phyloP scores from a whole-genome alignment of 192 early-diverging fungal genomes.

The Haplosporangium gracile region DNA sequence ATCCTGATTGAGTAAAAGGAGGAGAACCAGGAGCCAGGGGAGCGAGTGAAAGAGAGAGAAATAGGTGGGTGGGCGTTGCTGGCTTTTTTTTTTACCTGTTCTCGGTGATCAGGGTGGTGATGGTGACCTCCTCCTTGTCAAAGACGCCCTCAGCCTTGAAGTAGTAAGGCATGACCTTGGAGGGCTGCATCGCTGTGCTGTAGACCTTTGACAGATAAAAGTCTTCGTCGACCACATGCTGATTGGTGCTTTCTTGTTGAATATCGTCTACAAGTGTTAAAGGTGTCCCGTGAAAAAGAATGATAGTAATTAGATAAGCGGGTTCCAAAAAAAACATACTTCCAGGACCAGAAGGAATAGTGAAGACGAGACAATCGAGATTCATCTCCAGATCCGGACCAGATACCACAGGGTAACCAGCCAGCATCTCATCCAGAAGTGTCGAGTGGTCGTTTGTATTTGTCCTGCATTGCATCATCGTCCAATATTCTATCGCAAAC shows the following conservation, averaged over 20 bases:
- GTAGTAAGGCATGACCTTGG: constrained; percentile 74
- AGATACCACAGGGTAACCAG: not conserved
- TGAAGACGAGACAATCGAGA: not conserved
- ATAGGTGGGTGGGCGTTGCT: not conserved
- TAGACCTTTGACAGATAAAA: constrained; percentile 70
- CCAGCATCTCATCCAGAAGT: not conserved
- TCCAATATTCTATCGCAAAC: not conserved
- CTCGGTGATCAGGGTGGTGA: constrained; percentile 69
- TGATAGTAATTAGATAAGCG: not conserved
- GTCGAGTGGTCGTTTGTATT: not conserved
- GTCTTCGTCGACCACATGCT: constrained; percentile 58
- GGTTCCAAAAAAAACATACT: not conserved
- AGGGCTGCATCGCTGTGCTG: constrained; percentile 69
- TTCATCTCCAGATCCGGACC: not conserved
- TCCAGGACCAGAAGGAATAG: no score
- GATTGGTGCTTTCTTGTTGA: not conserved
- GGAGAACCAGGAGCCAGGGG: not conserved
- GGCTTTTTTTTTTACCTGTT: constrained; percentile 58
- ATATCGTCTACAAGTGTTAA: not conserved
- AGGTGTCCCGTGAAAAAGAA: not conserved
- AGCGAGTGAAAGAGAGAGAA: not conserved
- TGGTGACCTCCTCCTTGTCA: constrained; percentile 69
- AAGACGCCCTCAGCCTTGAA: constrained; percentile 61
- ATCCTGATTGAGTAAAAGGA: not conserved
- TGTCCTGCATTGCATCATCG: not conserved